Evolutionary conservation across 192 early-diverging fungal species (phyloP).

Genomic region (Coemansia sp.): DNA sequence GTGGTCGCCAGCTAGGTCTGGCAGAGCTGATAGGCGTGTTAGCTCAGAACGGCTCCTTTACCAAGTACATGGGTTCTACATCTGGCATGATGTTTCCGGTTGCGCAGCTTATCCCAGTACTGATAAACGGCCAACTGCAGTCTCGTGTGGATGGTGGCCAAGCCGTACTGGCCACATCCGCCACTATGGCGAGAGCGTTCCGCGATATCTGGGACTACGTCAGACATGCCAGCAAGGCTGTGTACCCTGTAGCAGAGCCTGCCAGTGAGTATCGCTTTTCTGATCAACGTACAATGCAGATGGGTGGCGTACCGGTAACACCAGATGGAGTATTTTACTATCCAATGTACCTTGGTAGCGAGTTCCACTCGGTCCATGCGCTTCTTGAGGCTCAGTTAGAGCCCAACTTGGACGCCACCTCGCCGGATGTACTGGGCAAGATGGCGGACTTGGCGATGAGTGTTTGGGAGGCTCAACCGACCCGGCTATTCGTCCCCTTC

Average conservation of each 20-base stretch:
- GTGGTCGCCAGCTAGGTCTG: not conserved
- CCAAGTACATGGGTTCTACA: not conserved
- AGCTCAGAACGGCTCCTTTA: not conserved
- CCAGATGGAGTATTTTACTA: conserved; percentile 1
- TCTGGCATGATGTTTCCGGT: not conserved
- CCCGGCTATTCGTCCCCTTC: conserved; percentile 6
- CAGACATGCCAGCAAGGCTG: not conserved
- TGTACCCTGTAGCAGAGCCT: not conserved
- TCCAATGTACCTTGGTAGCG: not conserved
- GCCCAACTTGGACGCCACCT: not conserved
- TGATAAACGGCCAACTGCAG: not conserved
- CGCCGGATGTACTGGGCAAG: not conserved
- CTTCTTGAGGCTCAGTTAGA: not conserved
- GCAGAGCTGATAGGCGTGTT: not conserved
- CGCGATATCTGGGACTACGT: not conserved
- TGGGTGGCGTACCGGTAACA: not conserved
- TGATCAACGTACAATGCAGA: not conserved
- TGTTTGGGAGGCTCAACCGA: conserved; percentile 13
- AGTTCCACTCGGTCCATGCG: not conserved
- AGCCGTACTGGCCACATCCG: not conserved
- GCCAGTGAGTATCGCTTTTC: not conserved
- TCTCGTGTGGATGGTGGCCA: not conserved
- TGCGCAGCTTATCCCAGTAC: not conserved
- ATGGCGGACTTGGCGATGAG: conserved; percentile 2
- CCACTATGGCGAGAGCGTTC: not conserved